A percentile compares a stretch with the other conserved stretches of the same genome.
phyloP scores from a whole-genome alignment of 2,329 filamentous ascomycete species.

The Talaromyces rugulosus region DNA sequence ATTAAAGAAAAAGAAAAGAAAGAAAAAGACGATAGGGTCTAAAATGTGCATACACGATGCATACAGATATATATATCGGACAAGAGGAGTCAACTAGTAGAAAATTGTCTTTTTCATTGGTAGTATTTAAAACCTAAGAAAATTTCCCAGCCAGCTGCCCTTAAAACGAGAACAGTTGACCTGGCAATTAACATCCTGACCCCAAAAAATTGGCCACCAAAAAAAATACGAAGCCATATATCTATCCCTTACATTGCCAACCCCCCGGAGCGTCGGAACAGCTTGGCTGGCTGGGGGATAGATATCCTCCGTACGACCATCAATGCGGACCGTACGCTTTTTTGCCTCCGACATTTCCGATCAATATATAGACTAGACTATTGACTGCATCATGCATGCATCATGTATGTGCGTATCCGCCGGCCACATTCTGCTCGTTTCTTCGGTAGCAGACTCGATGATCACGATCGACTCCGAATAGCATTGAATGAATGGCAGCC shows the following conservation, averaged over 20 bases:
- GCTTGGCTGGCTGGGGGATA: not conserved
- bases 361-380: not conserved
- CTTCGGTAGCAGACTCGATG: not conserved
- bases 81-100: no score
- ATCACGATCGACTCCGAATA: no score
- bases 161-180: not conserved
- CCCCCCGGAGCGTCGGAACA: not conserved
- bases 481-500: not conserved
- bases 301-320: not conserved
- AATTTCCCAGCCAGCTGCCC: not conserved
- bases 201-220: not conserved
- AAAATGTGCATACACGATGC: no score
- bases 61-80: no score
- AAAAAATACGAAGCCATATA: not conserved
- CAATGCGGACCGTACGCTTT: not conserved
- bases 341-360: not conserved
- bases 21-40: no score
- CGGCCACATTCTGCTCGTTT: not conserved
- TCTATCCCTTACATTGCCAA: not conserved
- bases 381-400: conserved; percentile 6
- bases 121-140: no score
- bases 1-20: no score
- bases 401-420: conserved; percentile 1
- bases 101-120: not conserved
- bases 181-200: not conserved